These are phyloP conservation scores for Phaeomoniella chlamydospora DNA, from an alignment of 2,329 filamentous ascomycete species.

Conservation along the genomic window DNA sequence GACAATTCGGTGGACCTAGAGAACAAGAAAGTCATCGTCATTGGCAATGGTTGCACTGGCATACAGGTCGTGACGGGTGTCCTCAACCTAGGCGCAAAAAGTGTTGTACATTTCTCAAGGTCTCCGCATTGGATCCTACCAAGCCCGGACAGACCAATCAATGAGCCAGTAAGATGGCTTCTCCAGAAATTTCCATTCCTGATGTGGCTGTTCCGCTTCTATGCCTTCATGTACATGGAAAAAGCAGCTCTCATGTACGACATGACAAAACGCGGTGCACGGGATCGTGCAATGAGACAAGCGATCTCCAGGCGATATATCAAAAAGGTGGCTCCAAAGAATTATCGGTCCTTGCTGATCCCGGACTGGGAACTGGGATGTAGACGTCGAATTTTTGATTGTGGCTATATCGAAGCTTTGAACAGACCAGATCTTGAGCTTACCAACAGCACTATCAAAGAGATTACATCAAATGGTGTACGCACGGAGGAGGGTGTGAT, in stretches of 20 bases:
- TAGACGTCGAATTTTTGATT: conserved; percentile 49
- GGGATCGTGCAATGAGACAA: conserved; percentile 19
- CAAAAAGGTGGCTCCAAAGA: conserved; percentile 35
- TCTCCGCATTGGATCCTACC: conserved; percentile 43
- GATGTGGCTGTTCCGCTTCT: conserved; percentile 28
- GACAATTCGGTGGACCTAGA: conserved; percentile 34
- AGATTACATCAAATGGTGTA: conserved; percentile 34
- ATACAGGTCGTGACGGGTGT: conserved; percentile 41
- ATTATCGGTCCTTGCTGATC: conserved; percentile 47
- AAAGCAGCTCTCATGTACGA: conserved; percentile 21
- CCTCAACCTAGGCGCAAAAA: conserved; percentile 33
- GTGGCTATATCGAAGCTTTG: conserved; percentile 38
- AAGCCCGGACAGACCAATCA: conserved; percentile 17
- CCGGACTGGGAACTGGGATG: conserved; percentile 50
- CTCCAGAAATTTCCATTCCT: conserved; percentile 38
- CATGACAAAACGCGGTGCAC: too few relatives aligned
- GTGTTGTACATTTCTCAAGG: conserved; percentile 45
- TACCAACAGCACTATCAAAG: conserved; percentile 33
- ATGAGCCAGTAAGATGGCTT: conserved; percentile 23
- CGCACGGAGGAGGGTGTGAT: conserved; percentile 27
- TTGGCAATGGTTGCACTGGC: conserved; percentile 44
- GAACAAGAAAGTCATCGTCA: conserved; percentile 40
- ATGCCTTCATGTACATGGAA: conserved; percentile 27
- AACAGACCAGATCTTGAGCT: conserved; percentile 38
- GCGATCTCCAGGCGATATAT: conserved; percentile 23